These are phyloP conservation scores for Abortiporus biennis DNA, from an alignment of 1,284 basidiomycete species.

Conservation along the genomic window DNA sequence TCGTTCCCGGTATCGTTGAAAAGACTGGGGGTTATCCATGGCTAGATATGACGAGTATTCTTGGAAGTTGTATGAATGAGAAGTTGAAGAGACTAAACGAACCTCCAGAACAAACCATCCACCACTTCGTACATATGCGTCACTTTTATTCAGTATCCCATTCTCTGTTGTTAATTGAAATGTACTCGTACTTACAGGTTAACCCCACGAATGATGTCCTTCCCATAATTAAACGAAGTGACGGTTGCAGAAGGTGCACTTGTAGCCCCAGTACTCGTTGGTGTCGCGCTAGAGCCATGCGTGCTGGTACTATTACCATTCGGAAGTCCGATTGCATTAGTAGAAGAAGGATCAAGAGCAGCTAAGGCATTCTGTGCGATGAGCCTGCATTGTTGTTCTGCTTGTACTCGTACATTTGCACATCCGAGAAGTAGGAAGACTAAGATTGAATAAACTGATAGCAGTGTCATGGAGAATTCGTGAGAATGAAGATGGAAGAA, in stretches of 20 bases:
- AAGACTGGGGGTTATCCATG: conserved; percentile 72
- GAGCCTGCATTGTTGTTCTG: conserved; percentile 21
- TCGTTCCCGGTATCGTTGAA: conserved; percentile 59
- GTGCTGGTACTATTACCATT: not conserved
- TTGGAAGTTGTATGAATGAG: not conserved
- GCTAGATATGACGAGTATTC: conserved; percentile 30
- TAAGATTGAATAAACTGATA: conserved; percentile 1
- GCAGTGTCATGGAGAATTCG: conserved; percentile 11
- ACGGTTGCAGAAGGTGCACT: conserved; percentile 7
- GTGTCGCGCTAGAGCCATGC: not conserved
- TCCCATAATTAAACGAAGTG: conserved; percentile 44
- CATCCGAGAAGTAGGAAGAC: not conserved
- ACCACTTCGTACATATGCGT: conserved; percentile 31
- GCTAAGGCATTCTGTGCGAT: conserved; percentile 9
- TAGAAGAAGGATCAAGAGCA: not conserved
- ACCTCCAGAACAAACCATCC: conserved; percentile 66
- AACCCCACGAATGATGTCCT: conserved; percentile 51
- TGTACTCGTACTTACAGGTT: conserved; percentile 56
- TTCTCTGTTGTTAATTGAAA: conserved; percentile 2
- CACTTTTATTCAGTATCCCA: not conserved
- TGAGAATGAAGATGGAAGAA: conserved; percentile 5
- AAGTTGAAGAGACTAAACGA: conserved; percentile 7
- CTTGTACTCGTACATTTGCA: too few species aligned
- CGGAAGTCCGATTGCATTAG: too few species aligned
- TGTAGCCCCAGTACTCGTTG: not conserved